phyloP scores from a whole-genome alignment of 345 rosid species.

The Gossypium sturtianum region DNA sequence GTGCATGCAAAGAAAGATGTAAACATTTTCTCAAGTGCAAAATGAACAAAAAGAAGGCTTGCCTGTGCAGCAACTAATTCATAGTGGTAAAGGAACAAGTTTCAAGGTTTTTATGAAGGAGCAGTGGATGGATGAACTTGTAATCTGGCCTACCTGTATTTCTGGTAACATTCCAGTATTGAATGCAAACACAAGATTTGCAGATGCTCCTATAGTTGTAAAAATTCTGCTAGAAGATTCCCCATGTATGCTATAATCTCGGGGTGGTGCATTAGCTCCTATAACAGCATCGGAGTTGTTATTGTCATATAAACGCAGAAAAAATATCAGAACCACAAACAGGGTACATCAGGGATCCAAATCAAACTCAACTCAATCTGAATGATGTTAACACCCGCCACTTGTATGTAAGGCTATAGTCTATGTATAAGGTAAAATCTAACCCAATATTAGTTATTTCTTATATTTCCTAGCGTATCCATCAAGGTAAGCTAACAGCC shows the following conservation, averaged over 20 bases:
- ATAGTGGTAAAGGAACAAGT: neutral
- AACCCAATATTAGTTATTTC: neutral
- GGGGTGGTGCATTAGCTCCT: slow-evolving; percentile 63
- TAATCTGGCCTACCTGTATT: slow-evolving; percentile 37
- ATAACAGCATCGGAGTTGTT: neutral
- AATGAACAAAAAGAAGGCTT: neutral
- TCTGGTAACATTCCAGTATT: slow-evolving; percentile 99
- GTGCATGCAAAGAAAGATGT: neutral
- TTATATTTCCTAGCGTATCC: neutral
- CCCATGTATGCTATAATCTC: slow-evolving; percentile 73
- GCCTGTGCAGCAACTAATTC: neutral
- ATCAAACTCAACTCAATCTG: neutral
- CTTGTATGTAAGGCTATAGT: neutral
- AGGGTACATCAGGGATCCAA: neutral
- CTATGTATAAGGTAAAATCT: neutral
- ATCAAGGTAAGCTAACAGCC: neutral
- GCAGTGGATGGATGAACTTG: neutral
- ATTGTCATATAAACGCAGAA: neutral
- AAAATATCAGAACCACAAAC: neutral
- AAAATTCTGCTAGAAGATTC: slow-evolving; percentile 43
- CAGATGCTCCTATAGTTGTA: slow-evolving; percentile 70
- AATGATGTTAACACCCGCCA: neutral
- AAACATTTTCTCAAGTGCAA: neutral
- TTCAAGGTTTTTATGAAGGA: neutral
- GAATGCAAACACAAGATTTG: slow-evolving; percentile 81